Conservation (phyloP, 1,284 basidiomycete genomes). For the Ceratobasidium sp. region DNA sequence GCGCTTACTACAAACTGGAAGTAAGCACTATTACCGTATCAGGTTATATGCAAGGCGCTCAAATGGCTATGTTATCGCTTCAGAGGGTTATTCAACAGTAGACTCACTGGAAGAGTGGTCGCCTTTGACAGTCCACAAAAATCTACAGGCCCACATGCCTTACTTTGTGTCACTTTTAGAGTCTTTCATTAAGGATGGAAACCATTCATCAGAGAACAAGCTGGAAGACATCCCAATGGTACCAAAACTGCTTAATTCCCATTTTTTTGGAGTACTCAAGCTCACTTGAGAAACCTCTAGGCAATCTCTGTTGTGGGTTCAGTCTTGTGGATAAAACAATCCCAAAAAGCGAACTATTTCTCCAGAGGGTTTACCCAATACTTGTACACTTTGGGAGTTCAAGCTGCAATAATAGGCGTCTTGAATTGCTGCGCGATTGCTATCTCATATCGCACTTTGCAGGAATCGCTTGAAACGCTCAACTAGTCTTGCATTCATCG, state of each 20-base stretch:
- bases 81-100: background rate
- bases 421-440: background rate
- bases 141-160: background rate
- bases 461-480: background rate
- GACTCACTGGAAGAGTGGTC: background rate
- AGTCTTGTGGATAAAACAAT: background rate
- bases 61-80: background rate
- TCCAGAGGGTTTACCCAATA: background rate
- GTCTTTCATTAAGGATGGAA: background rate
- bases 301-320: background rate
- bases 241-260: too few species aligned
- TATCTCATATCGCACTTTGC: background rate
- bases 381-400: background rate
- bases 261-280: too few species aligned
- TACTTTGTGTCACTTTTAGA: background rate
- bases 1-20: too few species aligned
- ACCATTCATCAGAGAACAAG: background rate
- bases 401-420: background rate
- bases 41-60: background rate
- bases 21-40: background rate
- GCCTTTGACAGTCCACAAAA: background rate
- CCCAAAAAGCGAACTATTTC: constrained; percentile 1
- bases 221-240: background rate
- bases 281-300: background rate
- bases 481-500: background rate